Percentiles rank a stretch among this genome's conserved stretches.
Conservation (phyloP, 2,329 filamentous ascomycete genomes). For the Botrytis sinoallii region DNA sequence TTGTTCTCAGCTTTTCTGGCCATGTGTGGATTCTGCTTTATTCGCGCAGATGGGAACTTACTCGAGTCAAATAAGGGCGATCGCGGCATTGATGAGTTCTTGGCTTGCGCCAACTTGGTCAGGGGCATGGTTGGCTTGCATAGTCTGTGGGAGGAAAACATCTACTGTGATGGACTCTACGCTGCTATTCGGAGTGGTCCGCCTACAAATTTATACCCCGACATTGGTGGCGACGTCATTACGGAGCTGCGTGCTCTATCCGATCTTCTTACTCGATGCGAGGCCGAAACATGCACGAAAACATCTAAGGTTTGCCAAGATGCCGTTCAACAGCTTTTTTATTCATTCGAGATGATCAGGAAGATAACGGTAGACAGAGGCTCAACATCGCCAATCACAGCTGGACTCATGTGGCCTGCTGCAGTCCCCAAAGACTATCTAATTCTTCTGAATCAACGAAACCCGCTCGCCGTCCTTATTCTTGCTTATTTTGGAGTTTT, state of each 20-base stretch:
- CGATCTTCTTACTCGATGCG: not conserved
- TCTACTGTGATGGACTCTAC: not conserved
- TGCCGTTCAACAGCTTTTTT: not conserved
- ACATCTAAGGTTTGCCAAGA: not conserved
- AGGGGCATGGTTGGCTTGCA: not conserved
- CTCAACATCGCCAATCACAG: not conserved
- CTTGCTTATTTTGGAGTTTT: not conserved
- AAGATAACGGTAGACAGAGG: not conserved
- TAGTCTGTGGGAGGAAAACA: not conserved
- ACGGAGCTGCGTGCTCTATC: not conserved
- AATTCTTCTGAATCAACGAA: not conserved
- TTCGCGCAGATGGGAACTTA: not conserved
- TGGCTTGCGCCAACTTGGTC: not conserved
- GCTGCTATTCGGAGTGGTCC: not conserved
- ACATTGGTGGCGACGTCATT: not conserved
- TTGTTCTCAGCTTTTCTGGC: not conserved
- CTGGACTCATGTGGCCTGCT: not conserved
- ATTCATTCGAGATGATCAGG: not conserved
- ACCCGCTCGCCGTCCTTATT: not conserved
- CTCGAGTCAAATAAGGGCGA: not conserved
- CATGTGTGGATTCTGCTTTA: not conserved
- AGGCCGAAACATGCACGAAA: not conserved
- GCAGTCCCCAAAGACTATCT: not conserved
- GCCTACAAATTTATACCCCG: not conserved
- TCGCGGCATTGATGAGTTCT: not conserved